A percentile compares a stretch with the other conserved stretches of the same genome.
Conservation (phyloP, 2,329 filamentous ascomycete genomes). For the Penicillium nordicum region DNA sequence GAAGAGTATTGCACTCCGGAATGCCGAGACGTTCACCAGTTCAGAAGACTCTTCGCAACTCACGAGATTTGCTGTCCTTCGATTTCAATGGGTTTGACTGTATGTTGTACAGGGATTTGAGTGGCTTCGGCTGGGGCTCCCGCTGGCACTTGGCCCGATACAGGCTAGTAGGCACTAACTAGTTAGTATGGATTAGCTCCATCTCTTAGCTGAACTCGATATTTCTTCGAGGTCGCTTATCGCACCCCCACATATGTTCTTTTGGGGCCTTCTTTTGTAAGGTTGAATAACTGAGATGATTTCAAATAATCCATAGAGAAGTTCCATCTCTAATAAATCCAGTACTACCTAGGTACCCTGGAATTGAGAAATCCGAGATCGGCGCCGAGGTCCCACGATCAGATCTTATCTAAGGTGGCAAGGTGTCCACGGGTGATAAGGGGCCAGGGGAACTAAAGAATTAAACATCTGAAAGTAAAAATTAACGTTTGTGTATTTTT, state of each 20-base stretch:
- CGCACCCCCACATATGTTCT: neutral
- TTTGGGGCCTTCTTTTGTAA: neutral
- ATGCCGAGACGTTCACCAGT: neutral
- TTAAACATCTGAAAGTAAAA: neutral
- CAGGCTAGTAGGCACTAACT: neutral
- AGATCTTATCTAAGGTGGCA: slow-evolving; percentile 13
- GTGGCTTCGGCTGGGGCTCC: neutral
- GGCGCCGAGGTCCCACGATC: neutral
- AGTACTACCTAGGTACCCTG: neutral
- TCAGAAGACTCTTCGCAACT: neutral
- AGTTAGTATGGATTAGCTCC: neutral
- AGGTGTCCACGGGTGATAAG: neutral
- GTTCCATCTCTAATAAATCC: neutral
- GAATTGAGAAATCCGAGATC: neutral
- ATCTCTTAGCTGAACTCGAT: neutral
- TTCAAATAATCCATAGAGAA: neutral
- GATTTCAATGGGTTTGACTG: neutral
- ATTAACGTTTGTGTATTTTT: slow-evolving; percentile 8
- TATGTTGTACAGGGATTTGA: neutral
- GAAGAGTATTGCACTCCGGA: too few species aligned
- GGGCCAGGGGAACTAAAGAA: neutral
- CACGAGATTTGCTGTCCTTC: neutral
- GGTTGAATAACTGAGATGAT: neutral
- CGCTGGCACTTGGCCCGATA: neutral
- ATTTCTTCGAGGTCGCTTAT: neutral